Base-by-base conservation (phyloP, 2,329 filamentous ascomycete genomes). In the Fusarium sp. region DNA sequence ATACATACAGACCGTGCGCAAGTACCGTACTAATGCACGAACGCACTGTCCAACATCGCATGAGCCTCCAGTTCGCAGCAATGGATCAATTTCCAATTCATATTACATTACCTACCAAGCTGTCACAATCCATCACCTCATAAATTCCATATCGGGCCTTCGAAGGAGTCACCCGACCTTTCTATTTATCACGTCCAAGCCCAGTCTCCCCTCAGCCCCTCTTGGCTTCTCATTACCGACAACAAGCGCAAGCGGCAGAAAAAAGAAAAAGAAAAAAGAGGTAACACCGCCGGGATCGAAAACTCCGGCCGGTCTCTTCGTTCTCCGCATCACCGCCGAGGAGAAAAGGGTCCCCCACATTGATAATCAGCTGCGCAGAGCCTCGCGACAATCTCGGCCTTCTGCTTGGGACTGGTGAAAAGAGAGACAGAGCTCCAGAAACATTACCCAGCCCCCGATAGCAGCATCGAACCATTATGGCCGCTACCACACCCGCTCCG, bases 371-470 rank as follows among this genome's bases (percentile, higher is more conserved):
- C 62, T 63, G 60, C 56, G 57, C 39, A 63, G 66, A 69, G 66
- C 66, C 62, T 69, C 66, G 62, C 55, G 46, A 54, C 41, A 70
- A 62, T 68, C 51, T 69, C 48, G 65, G 51, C 48, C 51, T 46
- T 49, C 28, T 24, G 41, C 13, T 32, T 44, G 47, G 28, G 28
- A 47, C 22, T 26, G 35, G 22, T 56, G 30, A 52, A 52, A 40
- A 51, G 35, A 57, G 46, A 39, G 32, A 43, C 26, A 41, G 22
- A 15, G 28, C 28, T 30, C 28, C 20, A 35, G 33, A 46, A 43
- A 61, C 32, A 41, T 37, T 43, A 52, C 35, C 35, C 35, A 47
- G 32, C 26, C 32, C 7, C 43, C 26, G 30, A 50, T 50, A 41
- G 15, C 33, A 49, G n/a, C 44, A 13, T 30, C 32, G 6, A 44